Conservation (phyloP, 371 early-diverging fungal species). For the Rhizopus delemar region DNA sequence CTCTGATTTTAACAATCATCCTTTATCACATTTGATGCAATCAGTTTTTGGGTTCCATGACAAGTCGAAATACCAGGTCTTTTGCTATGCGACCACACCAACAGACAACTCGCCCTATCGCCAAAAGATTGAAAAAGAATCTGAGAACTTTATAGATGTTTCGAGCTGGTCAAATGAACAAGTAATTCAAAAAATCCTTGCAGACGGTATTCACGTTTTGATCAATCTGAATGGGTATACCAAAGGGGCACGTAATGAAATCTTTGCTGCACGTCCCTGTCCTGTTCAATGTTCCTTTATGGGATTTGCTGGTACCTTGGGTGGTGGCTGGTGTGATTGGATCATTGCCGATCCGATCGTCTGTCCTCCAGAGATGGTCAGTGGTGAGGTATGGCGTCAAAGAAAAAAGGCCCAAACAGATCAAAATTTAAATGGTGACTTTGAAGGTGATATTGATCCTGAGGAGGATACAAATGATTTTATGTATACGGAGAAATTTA, state of each 20-base stretch:
- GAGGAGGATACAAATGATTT: constrained; percentile 65
- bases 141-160: constrained; percentile 81
- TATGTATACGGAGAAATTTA: constrained; percentile 86
- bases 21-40: constrained; percentile 90
- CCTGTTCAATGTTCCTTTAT: constrained; percentile 89
- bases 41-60: constrained; percentile 93
- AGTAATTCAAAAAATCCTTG: constrained; percentile 73
- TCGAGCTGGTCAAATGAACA: constrained; percentile 73
- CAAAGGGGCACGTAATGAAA: constrained; percentile 90
- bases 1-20: constrained; percentile 92
- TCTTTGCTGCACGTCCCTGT: constrained; percentile 89
- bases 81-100: constrained; percentile 83
- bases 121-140: constrained; percentile 76
- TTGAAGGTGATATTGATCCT: constrained; percentile 78
- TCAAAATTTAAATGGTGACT: constrained; percentile 34
- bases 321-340: constrained; percentile 91
- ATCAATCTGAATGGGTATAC: constrained; percentile 94
- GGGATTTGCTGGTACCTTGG: constrained; percentile 93
- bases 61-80: constrained; percentile 64
- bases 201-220: constrained; percentile 84
- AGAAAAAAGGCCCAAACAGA: constrained; percentile 13
- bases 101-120: constrained; percentile 81
- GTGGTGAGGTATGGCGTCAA: constrained; percentile 67
- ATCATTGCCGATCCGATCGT: constrained; percentile 88
- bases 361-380: constrained; percentile 82